Base-by-base conservation (phyloP, 805 yeast species). In the Brettanomyces naardenensis region DNA sequence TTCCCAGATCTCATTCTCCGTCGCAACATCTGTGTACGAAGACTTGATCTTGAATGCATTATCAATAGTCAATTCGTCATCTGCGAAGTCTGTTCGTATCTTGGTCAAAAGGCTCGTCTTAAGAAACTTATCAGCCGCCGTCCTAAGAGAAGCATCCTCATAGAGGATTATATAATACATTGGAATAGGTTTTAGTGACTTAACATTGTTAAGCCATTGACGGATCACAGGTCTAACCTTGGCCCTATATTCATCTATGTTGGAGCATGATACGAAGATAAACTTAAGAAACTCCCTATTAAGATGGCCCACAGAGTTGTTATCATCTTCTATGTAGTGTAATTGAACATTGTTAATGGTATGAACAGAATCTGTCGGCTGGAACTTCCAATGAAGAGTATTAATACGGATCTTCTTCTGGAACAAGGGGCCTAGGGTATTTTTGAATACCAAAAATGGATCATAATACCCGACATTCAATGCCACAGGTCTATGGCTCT, bases 151-250 rank as follows among this genome's bases (percentile, higher is more conserved):
- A 5, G 47, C 40, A 17, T 50, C 44, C 3, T 70, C 66, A 49
- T 69, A 73, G 35, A 73, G 65, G 0, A 85, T 57, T 4, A 87
- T 67, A 43, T 73, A 63, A 80, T 53, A 48, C 9, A 49, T 45
- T 6, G 88, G 77, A 35, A 77, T 79, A 7, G 80, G 71, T 3
- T 73, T 68, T 39, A 72, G 36, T 52, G 61, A 40, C 41, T 63
- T 47, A 45, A 64, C 47, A 31, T 66, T 48, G 38, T 69, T 65
- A 19, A 84, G 63, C 97, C 98, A 92, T 46, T 82, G 92, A 34
- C 69, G 71, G 18, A 89, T 75, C 46, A 87, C 63, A 1, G 95
- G 95, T 28, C 98, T 71, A 1, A 83, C 87, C 49, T 80, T 84
- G 0, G 81, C 58, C 42, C 94, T 66, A 56, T 90, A 90, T 1